Percentiles rank a stretch among this genome's conserved stretches.
phyloP scores from a whole-genome alignment of 2,329 filamentous ascomycete genomes.

The Trichoderma guizhouense region DNA sequence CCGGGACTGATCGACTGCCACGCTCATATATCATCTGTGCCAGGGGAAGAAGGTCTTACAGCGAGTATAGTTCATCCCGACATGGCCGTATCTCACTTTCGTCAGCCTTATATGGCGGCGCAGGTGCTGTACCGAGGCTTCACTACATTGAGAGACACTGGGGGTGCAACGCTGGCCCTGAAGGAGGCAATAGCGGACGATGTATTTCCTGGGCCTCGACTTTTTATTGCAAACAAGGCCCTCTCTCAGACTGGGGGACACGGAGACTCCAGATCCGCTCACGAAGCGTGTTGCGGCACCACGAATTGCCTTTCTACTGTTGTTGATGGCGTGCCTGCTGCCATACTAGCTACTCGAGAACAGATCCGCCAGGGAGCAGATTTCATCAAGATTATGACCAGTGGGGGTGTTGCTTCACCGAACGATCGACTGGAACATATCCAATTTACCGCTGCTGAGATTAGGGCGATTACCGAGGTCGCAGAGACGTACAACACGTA shows the following conservation, averaged over 20 bases:
- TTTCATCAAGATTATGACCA: constrained; percentile 61
- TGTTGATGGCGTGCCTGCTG: constrained; percentile 52
- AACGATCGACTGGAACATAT: constrained; percentile 51
- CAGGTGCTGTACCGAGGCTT: constrained; percentile 56
- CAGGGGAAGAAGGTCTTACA: constrained; percentile 28
- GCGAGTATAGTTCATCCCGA: constrained; percentile 30
- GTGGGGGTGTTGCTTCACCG: constrained; percentile 54
- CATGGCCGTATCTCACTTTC: constrained; percentile 36
- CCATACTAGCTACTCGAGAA: constrained; percentile 49
- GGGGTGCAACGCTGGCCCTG: constrained; percentile 52
- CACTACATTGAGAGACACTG: constrained; percentile 56
- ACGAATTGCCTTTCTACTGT: constrained; percentile 8
- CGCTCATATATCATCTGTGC: constrained; percentile 31
- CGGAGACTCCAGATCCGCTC: constrained; percentile 46
- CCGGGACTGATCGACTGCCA: constrained; percentile 36
- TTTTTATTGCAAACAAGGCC: constrained; percentile 53
- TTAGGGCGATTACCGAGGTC: constrained; percentile 50
- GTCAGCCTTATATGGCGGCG: constrained; percentile 45
- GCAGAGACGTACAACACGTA: constrained; percentile 48
- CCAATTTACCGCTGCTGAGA: constrained; percentile 57
- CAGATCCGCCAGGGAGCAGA: constrained; percentile 55
- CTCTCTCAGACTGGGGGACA: constrained; percentile 59
- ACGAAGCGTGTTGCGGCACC: constrained; percentile 31
- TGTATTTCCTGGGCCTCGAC: constrained; percentile 51
- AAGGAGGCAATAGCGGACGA: constrained; percentile 56